Base-by-base conservation (phyloP, 805 yeast species). In the Jamesozyma gamospora region DNA sequence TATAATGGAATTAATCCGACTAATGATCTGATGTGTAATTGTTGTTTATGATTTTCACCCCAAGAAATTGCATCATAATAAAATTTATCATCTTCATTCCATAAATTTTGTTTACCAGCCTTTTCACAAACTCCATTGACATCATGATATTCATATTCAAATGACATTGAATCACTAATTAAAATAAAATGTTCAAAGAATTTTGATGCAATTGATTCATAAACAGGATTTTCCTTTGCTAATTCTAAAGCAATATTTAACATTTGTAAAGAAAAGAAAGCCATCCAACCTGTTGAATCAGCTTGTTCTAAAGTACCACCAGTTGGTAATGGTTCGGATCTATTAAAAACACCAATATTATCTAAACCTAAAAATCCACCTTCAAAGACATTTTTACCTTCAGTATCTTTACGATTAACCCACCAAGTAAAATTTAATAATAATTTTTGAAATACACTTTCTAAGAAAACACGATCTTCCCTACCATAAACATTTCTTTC, bases 201-300 rank as follows among this genome's bases (percentile, higher is more conserved):
- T 64, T 88, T 88, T 41, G 94, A 81, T 3, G 96, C 96, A 60
- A 87, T 83, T 56, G 86, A 90, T 63, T 87, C 95, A 63, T 88
- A 88, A 14, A 83, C 92, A 1, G 84, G 78, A 48, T 85, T 77
- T 35, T 80, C 77, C 58, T 82, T 86, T 16, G 96, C 90, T 51
- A 87, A 72, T 61, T 88, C 96, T 47, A 87, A 70, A 0, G 96
- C 88, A 57, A 88, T 88, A 60, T 85, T 88, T 63, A 88, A 72
- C 96, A 87, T 86, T 56, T 83, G 88, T 52, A 88, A 67, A 28
- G 82, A 75, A 65, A 81, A 87, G 67, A 90, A 87, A 0, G 95
- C 96, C 92, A 87, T 84, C 96, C 96, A 87, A 28, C 96, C 96
- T 7, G 96, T 88, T 13, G 95, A 83, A 63, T 87, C 96, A 0